These are phyloP conservation scores for Toxoplasma gondii DNA, from an alignment of 169 alveolate species.

Conservation along the genomic window DNA sequence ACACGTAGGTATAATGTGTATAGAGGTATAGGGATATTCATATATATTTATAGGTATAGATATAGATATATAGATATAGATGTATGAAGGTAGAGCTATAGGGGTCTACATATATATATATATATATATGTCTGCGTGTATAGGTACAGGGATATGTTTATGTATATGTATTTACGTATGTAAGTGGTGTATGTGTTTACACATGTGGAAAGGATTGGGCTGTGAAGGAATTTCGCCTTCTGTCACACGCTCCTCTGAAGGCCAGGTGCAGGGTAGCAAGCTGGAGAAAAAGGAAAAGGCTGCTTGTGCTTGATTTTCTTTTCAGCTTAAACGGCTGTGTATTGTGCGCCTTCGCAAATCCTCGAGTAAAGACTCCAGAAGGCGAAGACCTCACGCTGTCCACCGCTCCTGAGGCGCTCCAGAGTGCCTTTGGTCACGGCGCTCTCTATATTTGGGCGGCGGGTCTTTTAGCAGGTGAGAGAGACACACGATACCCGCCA, in stretches of 20 bases:
- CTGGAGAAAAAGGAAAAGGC: no score
- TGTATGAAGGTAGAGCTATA: neutral
- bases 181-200: neutral
- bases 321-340: constrained; percentile 42
- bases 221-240: no score
- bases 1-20: no score
- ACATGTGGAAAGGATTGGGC: no score
- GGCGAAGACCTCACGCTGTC: constrained; percentile 3
- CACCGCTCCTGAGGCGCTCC: constrained; percentile 50
- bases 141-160: neutral
- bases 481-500: neutral
- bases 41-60: neutral
- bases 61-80: neutral
- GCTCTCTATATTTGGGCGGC: constrained; percentile 52
- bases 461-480: constrained; percentile 47
- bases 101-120: neutral
- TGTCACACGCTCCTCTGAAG: no score
- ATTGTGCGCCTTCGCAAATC: constrained; percentile 53
- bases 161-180: neutral
- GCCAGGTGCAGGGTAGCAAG: no score
- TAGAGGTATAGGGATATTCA: neutral
- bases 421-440: constrained; percentile 33
- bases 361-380: neutral
- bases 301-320: no score
- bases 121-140: neutral